Evolutionary conservation across 2,329 filamentous ascomycete species (phyloP), one percentile per base, ranked within the genome.

Genomic region (Arthroderma sp.): DNA sequence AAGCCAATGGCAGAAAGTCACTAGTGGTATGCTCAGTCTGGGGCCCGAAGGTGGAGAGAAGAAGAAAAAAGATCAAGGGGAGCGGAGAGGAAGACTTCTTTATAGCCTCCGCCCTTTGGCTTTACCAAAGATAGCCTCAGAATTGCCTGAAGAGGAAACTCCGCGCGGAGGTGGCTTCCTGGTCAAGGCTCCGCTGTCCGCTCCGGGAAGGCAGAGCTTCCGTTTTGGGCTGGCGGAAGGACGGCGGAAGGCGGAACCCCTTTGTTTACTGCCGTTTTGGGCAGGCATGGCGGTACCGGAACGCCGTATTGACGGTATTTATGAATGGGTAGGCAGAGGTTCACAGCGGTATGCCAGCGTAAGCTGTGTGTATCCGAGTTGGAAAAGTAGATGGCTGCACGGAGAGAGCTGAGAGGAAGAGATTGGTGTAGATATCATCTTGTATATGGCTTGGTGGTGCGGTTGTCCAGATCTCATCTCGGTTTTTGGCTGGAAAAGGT

Each of bases 141-240:
- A 10, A 38, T 36, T 50, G 39, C 46, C 46, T 38, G 10, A 48
- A 43, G 29, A 40, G 48, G 50, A 32, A 52, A 45, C 45, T 44
- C 33, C 34, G 29, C 31, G 6, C 28, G 27, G 7, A 36, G 9
- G 6, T 32, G 38, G 45, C 30, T 38, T 34, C 40, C 11, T 11
- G 34, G 10, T 11, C 11, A 10, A 8, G 30, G 29, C 11, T 30
- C 9, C 5, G 28, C 42, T 46, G n/a, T 39, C 39, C 29, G 6
- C 34, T 38, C 32, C 3, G 36, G 47, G 28, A 49, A 44, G 47
- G 32, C 22, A 10, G 15, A 34, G 33, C 29, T 15, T 38, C 32
- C 29, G 3, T 33, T 45, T 32, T 3, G 43, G 43, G 29, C 40
- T 34, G 36, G 40, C 29, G 33, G 27, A 30, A 29, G 37, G 29